phyloP scores from a whole-genome alignment of 2,329 filamentous ascomycete genomes.

The Cucurbitaria berberidis region DNA sequence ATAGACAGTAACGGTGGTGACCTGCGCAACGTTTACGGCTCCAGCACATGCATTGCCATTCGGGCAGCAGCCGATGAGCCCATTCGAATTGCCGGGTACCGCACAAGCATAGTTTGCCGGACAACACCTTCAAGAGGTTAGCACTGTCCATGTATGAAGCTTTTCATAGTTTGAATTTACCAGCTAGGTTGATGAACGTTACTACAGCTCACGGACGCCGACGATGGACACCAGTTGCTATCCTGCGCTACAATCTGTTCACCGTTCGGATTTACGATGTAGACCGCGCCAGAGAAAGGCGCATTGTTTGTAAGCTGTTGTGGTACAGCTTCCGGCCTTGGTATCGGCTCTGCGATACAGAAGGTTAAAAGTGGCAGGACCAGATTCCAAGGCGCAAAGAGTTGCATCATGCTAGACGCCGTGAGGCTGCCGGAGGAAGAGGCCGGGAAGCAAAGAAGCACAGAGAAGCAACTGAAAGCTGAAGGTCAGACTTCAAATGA shows the following conservation, averaged over 20 bases:
- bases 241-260: slow-evolving; percentile 42
- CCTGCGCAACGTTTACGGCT: slow-evolving; percentile 38
- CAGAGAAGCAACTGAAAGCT: neutral
- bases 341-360: slow-evolving; percentile 31
- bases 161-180: slow-evolving; percentile 37
- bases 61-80: slow-evolving; percentile 49
- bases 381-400: slow-evolving; percentile 13
- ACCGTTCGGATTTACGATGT: slow-evolving; percentile 45
- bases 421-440: slow-evolving; percentile 4
- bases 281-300: slow-evolving; percentile 50
- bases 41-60: slow-evolving; percentile 43
- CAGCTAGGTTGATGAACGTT: slow-evolving; percentile 52
- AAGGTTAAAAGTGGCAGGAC: slow-evolving; percentile 19
- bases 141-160: neutral
- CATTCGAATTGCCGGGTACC: slow-evolving; percentile 36
- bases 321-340: slow-evolving; percentile 34
- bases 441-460: neutral
- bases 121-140: slow-evolving; percentile 41
- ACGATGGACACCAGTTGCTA: slow-evolving; percentile 42
- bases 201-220: slow-evolving; percentile 50
- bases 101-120: slow-evolving; percentile 45
- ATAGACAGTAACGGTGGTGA: slow-evolving; percentile 46
- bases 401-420: slow-evolving; percentile 21
- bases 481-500: neutral
- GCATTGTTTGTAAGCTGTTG: slow-evolving; percentile 45